Evolutionary conservation across 768 basidiomycete species (phyloP).

Genomic region (Cystofilobasidium ferigula): DNA sequence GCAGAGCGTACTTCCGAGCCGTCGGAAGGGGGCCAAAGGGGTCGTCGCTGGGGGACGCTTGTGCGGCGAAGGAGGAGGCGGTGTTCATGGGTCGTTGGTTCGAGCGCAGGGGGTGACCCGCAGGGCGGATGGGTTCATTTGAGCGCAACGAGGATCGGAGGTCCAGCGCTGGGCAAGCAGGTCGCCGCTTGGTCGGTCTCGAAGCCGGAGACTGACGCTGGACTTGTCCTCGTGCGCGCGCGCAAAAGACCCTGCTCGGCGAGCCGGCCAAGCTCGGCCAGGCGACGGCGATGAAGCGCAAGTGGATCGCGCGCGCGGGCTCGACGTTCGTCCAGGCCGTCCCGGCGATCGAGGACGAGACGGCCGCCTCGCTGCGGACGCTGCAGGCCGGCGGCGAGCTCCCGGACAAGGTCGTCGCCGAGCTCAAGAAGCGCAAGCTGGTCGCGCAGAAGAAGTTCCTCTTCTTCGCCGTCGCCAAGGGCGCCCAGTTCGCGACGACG

Average conservation of each 20-base stretch:
- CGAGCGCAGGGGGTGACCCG: too few species aligned
- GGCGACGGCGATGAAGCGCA: conserved; percentile 88
- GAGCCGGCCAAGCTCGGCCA: conserved; percentile 91
- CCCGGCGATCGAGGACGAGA: conserved; percentile 57
- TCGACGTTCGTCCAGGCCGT: conserved; percentile 68
- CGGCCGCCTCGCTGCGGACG: conserved; percentile 32
- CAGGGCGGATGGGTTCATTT: too few species aligned
- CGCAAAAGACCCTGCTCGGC: conserved; percentile 48
- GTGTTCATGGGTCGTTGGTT: too few species aligned
- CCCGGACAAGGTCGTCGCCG: conserved; percentile 72
- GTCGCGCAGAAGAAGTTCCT: conserved; percentile 79
- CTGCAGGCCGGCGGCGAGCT: conserved; percentile 52
- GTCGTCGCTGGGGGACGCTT: too few species aligned
- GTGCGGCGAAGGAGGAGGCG: too few species aligned
- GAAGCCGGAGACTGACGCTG: too few species aligned
- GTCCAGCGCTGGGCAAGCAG: too few species aligned
- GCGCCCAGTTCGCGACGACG: conserved; percentile 74
- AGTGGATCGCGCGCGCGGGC: conserved; percentile 89
- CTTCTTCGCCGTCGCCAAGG: conserved; percentile 84
- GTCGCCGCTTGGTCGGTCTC: too few species aligned
- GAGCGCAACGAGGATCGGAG: too few species aligned
- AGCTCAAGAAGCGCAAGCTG: conserved; percentile 84
- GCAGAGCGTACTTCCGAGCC: too few species aligned
- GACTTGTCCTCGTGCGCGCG: not conserved
- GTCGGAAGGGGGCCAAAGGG: too few species aligned